A percentile compares a stretch with the other conserved stretches of the same genome.
phyloP scores from a whole-genome alignment of 2,329 filamentous ascomycete genomes.

The Colletotrichum truncatum region DNA sequence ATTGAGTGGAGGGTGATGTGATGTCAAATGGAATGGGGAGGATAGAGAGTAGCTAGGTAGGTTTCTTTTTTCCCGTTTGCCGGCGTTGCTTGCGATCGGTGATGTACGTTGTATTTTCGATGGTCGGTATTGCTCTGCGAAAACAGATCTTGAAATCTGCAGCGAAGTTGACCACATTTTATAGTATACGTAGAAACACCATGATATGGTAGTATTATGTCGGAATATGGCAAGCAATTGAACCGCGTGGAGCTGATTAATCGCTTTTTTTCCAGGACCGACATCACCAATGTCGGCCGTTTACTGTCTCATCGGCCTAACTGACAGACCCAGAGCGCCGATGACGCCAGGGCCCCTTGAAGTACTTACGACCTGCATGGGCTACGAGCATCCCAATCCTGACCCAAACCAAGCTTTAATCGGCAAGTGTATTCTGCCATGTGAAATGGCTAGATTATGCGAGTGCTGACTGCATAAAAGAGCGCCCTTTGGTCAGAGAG shows the following conservation, averaged over 20 bases:
- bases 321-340: not conserved
- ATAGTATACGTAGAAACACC: not conserved
- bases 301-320: not conserved
- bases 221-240: not conserved
- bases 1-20: not conserved
- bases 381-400: not conserved
- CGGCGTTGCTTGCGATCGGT: not conserved
- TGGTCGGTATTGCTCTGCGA: too few relatives aligned
- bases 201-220: not conserved
- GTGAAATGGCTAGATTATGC: too few relatives aligned
- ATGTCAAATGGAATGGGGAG: not conserved
- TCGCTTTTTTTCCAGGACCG: not conserved
- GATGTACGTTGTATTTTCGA: too few relatives aligned
- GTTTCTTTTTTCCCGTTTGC: too few relatives aligned
- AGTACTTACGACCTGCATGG: too few relatives aligned
- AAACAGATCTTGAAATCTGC: too few relatives aligned
- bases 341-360: not conserved
- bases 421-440: too few relatives aligned
- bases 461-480: not conserved
- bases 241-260: slow-evolving; percentile 22
- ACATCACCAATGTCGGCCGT: not conserved
- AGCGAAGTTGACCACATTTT: not conserved
- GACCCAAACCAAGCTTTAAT: too few relatives aligned
- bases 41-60: too few relatives aligned
- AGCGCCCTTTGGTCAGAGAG: too few relatives aligned